These are phyloP conservation scores for Adansonia gregorii DNA, from an alignment of 441 rosid genomes.

Conservation along the genomic window DNA sequence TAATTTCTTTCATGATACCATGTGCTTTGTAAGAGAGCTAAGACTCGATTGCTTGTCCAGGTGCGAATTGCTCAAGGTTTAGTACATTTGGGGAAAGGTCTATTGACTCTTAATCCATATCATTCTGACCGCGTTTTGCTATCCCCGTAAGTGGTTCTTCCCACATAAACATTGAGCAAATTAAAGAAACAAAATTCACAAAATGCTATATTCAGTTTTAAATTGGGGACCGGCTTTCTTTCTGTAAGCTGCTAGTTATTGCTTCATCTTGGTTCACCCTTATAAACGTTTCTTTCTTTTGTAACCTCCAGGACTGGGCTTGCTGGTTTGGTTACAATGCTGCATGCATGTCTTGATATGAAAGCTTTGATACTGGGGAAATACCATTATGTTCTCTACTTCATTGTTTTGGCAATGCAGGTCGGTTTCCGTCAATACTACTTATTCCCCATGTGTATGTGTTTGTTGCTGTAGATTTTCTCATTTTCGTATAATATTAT, in stretches of 20 bases:
- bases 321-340: slow-evolving; percentile 79
- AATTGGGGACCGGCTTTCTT: background rate
- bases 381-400: slow-evolving; percentile 87
- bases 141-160: slow-evolving; percentile 68
- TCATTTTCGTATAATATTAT: background rate
- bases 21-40: slow-evolving; percentile 21
- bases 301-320: slow-evolving; percentile 65
- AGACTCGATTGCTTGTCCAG: slow-evolving; percentile 43
- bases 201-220: too few relatives aligned
- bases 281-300: slow-evolving; percentile 31
- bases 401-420: slow-evolving; percentile 96
- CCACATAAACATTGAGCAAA: background rate
- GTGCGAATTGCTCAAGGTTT: slow-evolving; percentile 96
- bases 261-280: background rate
- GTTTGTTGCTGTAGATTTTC: background rate
- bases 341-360: slow-evolving; percentile 92
- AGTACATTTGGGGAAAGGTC: slow-evolving; percentile 95
- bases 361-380: slow-evolving; percentile 81
- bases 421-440: slow-evolving; percentile 39
- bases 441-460: background rate
- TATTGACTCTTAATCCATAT: slow-evolving; percentile 87
- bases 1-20: background rate
- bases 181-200: background rate
- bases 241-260: background rate
- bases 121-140: slow-evolving; percentile 90